A percentile compares a stretch with the other conserved stretches of the same genome.
Evolutionary conservation across 768 basidiomycete species (phyloP).

Genomic region (Phlebiopsis flavidoalba): DNA sequence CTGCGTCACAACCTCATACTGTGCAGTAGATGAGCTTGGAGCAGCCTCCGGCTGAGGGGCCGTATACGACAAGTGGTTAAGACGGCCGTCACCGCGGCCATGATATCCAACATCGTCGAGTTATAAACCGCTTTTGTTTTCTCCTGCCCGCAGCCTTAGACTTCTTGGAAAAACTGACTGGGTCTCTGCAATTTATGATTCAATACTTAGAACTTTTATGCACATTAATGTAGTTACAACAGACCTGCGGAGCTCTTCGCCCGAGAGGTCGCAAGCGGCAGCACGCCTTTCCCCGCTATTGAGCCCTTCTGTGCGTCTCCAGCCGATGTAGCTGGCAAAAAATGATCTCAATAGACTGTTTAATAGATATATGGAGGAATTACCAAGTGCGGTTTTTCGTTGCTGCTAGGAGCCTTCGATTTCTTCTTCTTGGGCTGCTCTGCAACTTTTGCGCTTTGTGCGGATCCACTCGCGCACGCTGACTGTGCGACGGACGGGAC

Average conservation of each 20-base stretch:
- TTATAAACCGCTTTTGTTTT: not conserved
- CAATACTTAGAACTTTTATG: not conserved
- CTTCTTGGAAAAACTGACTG: not conserved
- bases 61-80: not conserved
- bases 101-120: not conserved
- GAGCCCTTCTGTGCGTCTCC: not conserved
- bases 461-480: not conserved
- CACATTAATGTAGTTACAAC: not conserved
- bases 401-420: not conserved
- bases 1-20: not conserved
- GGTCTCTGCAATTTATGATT: not conserved
- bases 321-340: not conserved
- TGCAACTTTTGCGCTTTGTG: not conserved
- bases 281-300: not conserved
- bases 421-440: constrained; percentile 3
- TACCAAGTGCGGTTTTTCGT: not conserved
- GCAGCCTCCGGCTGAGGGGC: not conserved
- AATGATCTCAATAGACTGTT: not conserved
- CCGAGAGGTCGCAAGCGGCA: not conserved
- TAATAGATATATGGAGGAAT: not conserved
- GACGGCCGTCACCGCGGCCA: not conserved
- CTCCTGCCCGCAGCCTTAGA: not conserved
- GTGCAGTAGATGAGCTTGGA: not conserved
- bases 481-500: not conserved
- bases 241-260: not conserved